Conservation (phyloP, 306 rosid genomes). For the Cicer cuneatum region DNA sequence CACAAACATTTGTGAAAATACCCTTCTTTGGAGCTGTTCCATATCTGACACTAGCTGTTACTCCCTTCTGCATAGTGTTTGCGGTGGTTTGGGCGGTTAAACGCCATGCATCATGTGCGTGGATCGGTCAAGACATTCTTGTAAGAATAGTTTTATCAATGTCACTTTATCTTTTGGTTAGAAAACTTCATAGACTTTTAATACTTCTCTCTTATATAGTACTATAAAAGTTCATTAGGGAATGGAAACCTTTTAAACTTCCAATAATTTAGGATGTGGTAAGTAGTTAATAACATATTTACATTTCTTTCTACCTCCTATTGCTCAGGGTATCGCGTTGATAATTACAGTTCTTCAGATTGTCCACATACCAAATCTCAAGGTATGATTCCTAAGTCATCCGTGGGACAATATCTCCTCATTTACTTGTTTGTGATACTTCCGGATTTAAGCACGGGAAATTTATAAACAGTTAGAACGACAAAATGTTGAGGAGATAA, state of each 20-base stretch:
- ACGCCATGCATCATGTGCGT: constrained; percentile 67
- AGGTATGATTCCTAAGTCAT: constrained; percentile 58
- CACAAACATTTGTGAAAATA: constrained; percentile 74
- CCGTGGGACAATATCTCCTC: neutral
- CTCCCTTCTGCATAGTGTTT: constrained; percentile 88
- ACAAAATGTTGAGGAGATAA: constrained; percentile 12
- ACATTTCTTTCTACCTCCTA: constrained; percentile 6
- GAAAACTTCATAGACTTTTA: constrained; percentile 16
- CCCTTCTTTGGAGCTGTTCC: constrained; percentile 93
- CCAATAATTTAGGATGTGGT: constrained; percentile 26
- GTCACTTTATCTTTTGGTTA: constrained; percentile 30
- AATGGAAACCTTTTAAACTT: constrained; percentile 3
- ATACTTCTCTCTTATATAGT: neutral
- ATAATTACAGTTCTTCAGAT: constrained; percentile 98
- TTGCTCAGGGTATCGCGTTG: constrained; percentile 61
- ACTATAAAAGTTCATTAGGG: neutral
- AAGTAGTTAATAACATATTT: constrained; percentile 16
- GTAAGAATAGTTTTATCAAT: constrained; percentile 60
- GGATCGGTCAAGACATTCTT: constrained; percentile 98
- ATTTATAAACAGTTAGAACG: constrained; percentile 24
- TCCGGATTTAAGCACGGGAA: constrained; percentile 7
- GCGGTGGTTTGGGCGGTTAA: constrained; percentile 88
- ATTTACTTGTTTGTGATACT: constrained; percentile 19
- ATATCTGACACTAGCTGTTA: constrained; percentile 82
- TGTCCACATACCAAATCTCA: constrained; percentile 95